Conservation (phyloP, 2,329 filamentous ascomycete species). For the Cercospora sp. region DNA sequence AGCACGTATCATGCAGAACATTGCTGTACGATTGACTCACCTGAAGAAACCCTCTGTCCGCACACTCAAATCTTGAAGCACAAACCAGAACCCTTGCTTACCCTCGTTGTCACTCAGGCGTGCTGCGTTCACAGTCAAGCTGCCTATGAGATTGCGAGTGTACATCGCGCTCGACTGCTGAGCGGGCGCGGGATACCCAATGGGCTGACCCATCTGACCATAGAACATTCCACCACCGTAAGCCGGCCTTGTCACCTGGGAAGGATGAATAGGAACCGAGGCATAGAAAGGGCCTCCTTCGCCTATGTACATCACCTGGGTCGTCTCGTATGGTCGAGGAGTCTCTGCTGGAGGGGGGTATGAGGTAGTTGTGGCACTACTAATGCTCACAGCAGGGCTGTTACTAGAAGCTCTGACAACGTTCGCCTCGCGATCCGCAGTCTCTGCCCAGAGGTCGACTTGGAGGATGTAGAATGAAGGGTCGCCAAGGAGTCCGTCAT, state of each 20-base stretch:
- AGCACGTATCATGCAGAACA: not conserved
- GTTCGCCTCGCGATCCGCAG: slow-evolving; percentile 64
- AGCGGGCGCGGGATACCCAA: slow-evolving; percentile 37
- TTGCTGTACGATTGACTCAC: slow-evolving; percentile 52
- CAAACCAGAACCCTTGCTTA: slow-evolving; percentile 92
- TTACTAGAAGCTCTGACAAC: slow-evolving; percentile 65
- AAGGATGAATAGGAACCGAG: slow-evolving; percentile 24
- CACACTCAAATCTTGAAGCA: slow-evolving; percentile 91
- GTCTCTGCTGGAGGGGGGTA: slow-evolving; percentile 60
- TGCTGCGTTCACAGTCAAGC: slow-evolving; percentile 83
- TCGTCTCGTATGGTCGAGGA: slow-evolving; percentile 22
- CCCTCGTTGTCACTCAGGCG: slow-evolving; percentile 75
- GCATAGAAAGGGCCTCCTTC: slow-evolving; percentile 27
- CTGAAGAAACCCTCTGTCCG: slow-evolving; percentile 88
- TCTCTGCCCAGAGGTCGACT: slow-evolving; percentile 67
- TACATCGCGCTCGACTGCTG: slow-evolving; percentile 73
- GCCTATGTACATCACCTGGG: slow-evolving; percentile 24
- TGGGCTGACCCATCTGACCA: slow-evolving; percentile 21
- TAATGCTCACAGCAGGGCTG: slow-evolving; percentile 69
- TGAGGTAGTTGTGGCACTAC: slow-evolving; percentile 74
- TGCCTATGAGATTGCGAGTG: slow-evolving; percentile 91
- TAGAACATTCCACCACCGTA: slow-evolving; percentile 26
- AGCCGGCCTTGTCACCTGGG: slow-evolving; percentile 20
- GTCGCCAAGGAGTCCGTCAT: slow-evolving; percentile 63
- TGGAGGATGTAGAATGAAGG: slow-evolving; percentile 51